These are phyloP conservation scores for Decorospora gaudefroyi DNA, from an alignment of 2,329 filamentous ascomycete species.

Conservation along the genomic window DNA sequence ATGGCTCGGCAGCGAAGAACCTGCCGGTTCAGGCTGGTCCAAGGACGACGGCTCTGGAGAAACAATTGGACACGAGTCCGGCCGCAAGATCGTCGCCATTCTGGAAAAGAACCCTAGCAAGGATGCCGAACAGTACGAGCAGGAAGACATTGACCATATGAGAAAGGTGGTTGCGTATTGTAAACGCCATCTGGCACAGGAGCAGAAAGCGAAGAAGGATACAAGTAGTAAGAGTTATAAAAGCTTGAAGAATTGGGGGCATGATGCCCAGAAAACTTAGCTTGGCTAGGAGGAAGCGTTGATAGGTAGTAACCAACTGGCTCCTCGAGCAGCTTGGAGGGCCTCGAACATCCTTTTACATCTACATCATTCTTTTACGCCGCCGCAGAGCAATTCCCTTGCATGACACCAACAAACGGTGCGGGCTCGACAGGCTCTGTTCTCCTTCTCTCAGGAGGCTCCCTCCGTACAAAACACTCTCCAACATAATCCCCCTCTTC, in stretches of 20 bases:
- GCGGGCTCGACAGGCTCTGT: slow-evolving; percentile 6
- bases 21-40: slow-evolving; percentile 62
- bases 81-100: slow-evolving; percentile 66
- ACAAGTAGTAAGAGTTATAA: slow-evolving; percentile 61
- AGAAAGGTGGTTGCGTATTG: slow-evolving; percentile 66
- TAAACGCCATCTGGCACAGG: slow-evolving; percentile 69
- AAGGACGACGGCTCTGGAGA: slow-evolving; percentile 62
- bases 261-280: slow-evolving; percentile 44
- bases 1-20: slow-evolving; percentile 65
- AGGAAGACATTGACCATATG: slow-evolving; percentile 64
- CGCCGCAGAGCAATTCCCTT: slow-evolving; percentile 2
- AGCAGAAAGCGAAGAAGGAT: slow-evolving; percentile 61
- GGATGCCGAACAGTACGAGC: slow-evolving; percentile 60
- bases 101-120: slow-evolving; percentile 65
- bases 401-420: neutral
- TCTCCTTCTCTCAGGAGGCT: slow-evolving; percentile 18
- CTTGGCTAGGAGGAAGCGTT: neutral
- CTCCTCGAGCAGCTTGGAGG: neutral
- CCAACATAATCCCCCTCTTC: slow-evolving; percentile 69
- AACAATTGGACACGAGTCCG: slow-evolving; percentile 65
- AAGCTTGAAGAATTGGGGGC: slow-evolving; percentile 43
- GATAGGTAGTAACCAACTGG: neutral
- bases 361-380: neutral
- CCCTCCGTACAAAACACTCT: slow-evolving; percentile 63
- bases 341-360: neutral